Conservation (phyloP, 2,329 filamentous ascomycete species). For the Ophiostoma pallidulum region DNA sequence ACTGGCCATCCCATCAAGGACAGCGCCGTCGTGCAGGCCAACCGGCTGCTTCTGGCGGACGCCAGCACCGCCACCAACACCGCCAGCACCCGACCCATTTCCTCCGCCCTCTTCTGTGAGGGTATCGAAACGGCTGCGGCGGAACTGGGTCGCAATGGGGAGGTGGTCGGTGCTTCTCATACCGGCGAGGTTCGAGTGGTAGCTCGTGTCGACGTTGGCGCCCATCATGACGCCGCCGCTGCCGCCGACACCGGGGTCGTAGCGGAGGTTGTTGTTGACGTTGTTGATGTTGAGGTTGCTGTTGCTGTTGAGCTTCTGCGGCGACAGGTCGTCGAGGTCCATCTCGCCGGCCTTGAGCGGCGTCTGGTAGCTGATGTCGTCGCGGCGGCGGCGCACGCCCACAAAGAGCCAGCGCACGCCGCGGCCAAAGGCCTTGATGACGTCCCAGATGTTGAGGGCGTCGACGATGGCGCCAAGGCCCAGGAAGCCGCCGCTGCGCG, state of each 20-base stretch:
- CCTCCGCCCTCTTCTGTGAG: slow-evolving; percentile 4
- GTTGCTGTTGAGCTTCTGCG: slow-evolving; percentile 1
- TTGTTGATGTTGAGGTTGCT: background rate
- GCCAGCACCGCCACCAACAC: background rate
- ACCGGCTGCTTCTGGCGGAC: too few species aligned
- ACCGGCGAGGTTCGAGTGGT: slow-evolving; percentile 14
- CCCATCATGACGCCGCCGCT: slow-evolving; percentile 7
- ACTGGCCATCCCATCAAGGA: too few species aligned
- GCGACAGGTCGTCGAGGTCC: slow-evolving; percentile 29
- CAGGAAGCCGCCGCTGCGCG: slow-evolving; percentile 54
- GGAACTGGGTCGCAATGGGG: slow-evolving; percentile 31
- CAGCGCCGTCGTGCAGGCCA: too few species aligned
- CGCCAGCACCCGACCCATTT: background rate
- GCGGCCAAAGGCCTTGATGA: slow-evolving; percentile 68
- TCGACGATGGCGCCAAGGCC: slow-evolving; percentile 59
- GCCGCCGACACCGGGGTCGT: background rate
- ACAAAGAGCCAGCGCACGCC: slow-evolving; percentile 74
- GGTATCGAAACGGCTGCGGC: slow-evolving; percentile 22
- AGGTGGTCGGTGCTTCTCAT: slow-evolving; percentile 30
- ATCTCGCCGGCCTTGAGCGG: slow-evolving; percentile 21
- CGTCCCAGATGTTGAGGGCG: slow-evolving; percentile 72
- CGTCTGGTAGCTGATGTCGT: slow-evolving; percentile 40
- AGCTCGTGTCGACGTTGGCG: slow-evolving; percentile 14
- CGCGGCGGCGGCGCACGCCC: slow-evolving; percentile 52
- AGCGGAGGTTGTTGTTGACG: background rate